Evolutionary conservation across 306 rosid species (phyloP).

Genomic region (Begonia masoniana): DNA sequence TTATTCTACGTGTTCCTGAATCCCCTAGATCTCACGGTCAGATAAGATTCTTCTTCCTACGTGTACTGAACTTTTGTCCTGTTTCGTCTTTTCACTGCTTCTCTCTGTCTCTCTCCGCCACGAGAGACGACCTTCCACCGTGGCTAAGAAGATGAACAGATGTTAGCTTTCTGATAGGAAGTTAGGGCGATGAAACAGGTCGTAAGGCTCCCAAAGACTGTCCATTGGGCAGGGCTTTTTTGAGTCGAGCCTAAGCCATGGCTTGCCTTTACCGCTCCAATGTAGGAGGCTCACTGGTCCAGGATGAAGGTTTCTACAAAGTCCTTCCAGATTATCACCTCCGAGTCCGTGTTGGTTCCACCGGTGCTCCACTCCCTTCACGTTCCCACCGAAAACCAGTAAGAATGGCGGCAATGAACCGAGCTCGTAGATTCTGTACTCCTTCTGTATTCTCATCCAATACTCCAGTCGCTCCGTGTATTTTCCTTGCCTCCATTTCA

Average conservation of each 20-base stretch:
- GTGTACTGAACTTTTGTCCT: not conserved
- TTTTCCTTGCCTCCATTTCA: constrained; percentile 66
- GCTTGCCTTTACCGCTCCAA: constrained; percentile 97
- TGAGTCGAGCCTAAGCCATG: constrained; percentile 77
- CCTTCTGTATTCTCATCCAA: constrained; percentile 88
- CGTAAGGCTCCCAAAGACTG: constrained; percentile 85
- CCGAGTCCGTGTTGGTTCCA: constrained; percentile 98
- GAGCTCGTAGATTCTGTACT: constrained; percentile 64
- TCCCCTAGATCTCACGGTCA: too few relatives aligned
- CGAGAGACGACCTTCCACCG: not conserved
- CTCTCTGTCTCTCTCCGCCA: not conserved
- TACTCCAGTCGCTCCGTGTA: constrained; percentile 55
- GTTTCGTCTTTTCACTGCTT: not conserved
- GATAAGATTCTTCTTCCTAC: too few relatives aligned
- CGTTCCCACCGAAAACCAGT: constrained; percentile 72
- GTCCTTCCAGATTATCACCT: constrained; percentile 70
- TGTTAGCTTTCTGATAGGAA: constrained; percentile 40
- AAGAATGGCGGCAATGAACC: constrained; percentile 85
- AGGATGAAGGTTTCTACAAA: constrained; percentile 67
- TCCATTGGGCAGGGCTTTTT: constrained; percentile 75
- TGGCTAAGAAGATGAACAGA: not conserved
- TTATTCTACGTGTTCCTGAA: too few relatives aligned
- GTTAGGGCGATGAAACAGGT: constrained; percentile 47
- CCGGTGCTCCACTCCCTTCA: constrained; percentile 68
- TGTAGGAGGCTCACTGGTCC: constrained; percentile 83